A percentile compares a stretch with the other conserved stretches of the same genome.
These are phyloP conservation scores for Globisporangium splendens DNA, from an alignment of 352 stramenopile genomes.

Conservation along the genomic window DNA sequence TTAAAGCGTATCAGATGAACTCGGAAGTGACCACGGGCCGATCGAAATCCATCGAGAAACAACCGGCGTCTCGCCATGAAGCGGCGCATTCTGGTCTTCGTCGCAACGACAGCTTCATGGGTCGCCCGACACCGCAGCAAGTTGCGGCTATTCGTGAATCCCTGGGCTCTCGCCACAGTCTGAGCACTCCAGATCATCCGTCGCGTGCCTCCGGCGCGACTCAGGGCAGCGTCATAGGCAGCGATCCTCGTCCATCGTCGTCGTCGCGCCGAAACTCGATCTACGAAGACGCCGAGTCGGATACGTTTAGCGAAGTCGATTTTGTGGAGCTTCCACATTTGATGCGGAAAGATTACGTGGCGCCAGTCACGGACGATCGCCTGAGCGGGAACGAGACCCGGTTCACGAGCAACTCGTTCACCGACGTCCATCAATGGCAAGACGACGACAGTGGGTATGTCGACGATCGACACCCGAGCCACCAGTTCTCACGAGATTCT, in stretches of 20 bases:
- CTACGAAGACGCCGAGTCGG: slow-evolving; percentile 49
- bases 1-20: slow-evolving; percentile 56
- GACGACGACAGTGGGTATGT: background rate
- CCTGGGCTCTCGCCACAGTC: slow-evolving; percentile 8
- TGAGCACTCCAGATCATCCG: background rate
- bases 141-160: slow-evolving; percentile 6
- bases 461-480: slow-evolving; percentile 3
- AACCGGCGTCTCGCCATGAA: no score
- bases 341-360: slow-evolving; percentile 55
- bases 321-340: slow-evolving; percentile 66
- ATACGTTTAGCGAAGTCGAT: slow-evolving; percentile 77
- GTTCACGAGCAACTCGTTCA: slow-evolving; percentile 27
- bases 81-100: slow-evolving; percentile 1
- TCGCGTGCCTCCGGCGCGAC: slow-evolving; percentile 11
- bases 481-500: slow-evolving; percentile 19
- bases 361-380: slow-evolving; percentile 19
- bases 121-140: slow-evolving; percentile 15
- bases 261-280: slow-evolving; percentile 41
- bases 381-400: slow-evolving; percentile 20
- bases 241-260: slow-evolving; percentile 10
- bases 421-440: slow-evolving; percentile 36
- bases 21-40: slow-evolving; percentile 18
- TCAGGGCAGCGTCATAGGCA: slow-evolving; percentile 31
- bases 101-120: slow-evolving; percentile 16
- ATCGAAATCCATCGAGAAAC: slow-evolving; percentile 9